Conservation (phyloP, 179 eudicot genomes). For the Camellia oleifera region DNA sequence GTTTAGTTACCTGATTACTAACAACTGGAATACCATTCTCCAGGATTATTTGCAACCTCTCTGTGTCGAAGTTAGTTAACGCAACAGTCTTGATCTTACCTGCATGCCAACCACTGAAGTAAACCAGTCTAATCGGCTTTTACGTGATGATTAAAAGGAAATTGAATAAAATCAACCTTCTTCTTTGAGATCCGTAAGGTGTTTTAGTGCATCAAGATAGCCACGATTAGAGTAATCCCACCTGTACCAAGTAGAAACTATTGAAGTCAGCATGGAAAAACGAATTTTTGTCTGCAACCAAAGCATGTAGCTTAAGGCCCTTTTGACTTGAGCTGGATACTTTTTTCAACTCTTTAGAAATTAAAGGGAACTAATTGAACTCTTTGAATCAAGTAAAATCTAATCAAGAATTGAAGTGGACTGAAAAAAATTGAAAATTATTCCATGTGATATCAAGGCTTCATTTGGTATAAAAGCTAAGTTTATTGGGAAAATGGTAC, state of each 20-base stretch:
- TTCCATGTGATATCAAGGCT: neutral
- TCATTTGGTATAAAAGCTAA: neutral
- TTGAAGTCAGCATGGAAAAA: neutral
- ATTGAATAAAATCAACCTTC: slow-evolving; percentile 51
- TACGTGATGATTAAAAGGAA: neutral
- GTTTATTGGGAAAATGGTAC: neutral
- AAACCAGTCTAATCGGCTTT: slow-evolving; percentile 19
- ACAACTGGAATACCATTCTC: slow-evolving; percentile 90
- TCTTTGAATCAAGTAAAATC: neutral
- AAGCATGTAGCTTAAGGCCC: neutral
- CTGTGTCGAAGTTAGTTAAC: slow-evolving; percentile 92
- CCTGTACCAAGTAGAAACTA: slow-evolving; percentile 46
- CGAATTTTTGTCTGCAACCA: neutral
- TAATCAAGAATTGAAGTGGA: slow-evolving; percentile 6
- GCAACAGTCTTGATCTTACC: slow-evolving; percentile 97
- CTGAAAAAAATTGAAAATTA: neutral
- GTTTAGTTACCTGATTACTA: slow-evolving; percentile 72
- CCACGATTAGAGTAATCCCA: slow-evolving; percentile 97
- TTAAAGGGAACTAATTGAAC: neutral
- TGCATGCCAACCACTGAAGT: slow-evolving; percentile 34
- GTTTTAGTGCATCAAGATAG: slow-evolving; percentile 94
- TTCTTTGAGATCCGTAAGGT: slow-evolving; percentile 93
- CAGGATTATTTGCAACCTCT: slow-evolving; percentile 70
- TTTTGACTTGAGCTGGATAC: neutral
- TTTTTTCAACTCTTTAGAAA: neutral